Conservation (phyloP, 768 basidiomycete genomes). For the Hydnomerulius pinastri region DNA sequence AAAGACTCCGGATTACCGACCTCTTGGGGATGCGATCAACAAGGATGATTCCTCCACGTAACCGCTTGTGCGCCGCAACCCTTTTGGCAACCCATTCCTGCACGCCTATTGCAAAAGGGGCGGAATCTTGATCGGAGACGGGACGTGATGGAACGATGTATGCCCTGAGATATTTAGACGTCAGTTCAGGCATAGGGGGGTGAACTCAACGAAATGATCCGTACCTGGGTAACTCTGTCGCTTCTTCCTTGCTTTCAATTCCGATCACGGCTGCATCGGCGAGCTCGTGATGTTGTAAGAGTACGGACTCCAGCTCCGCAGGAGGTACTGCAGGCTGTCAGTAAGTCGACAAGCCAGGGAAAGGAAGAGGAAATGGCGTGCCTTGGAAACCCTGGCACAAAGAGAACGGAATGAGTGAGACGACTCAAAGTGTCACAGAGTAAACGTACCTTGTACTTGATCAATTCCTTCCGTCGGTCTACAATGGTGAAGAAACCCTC, state of each 20-base stretch:
- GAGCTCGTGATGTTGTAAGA: constrained; percentile 73
- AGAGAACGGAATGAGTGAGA: background rate
- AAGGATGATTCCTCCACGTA: constrained; percentile 73
- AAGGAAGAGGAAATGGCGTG: constrained; percentile 22
- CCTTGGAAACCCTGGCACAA: constrained; percentile 71
- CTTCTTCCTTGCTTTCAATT: constrained; percentile 61
- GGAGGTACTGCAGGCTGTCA: constrained; percentile 61
- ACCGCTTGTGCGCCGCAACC: constrained; percentile 73
- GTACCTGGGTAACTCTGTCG: constrained; percentile 80
- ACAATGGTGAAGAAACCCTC: constrained; percentile 79
- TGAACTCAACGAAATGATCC: background rate
- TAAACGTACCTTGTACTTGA: constrained; percentile 64
- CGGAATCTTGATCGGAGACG: constrained; percentile 18
- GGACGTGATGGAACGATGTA: constrained; percentile 46
- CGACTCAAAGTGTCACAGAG: background rate
- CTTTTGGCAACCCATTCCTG: constrained; percentile 66
- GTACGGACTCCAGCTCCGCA: constrained; percentile 79
- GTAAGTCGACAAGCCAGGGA: background rate
- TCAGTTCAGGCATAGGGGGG: background rate
- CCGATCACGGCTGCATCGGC: constrained; percentile 85
- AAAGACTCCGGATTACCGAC: constrained; percentile 4
- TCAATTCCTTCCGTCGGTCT: constrained; percentile 72
- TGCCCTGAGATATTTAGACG: constrained; percentile 41
- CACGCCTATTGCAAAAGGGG: constrained; percentile 49
- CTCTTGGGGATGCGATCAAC: constrained; percentile 47